A percentile compares a stretch with the other conserved stretches of the same genome.
Conservation (phyloP, 495 filamentous ascomycete genomes). For the Pyronema domesticum region DNA sequence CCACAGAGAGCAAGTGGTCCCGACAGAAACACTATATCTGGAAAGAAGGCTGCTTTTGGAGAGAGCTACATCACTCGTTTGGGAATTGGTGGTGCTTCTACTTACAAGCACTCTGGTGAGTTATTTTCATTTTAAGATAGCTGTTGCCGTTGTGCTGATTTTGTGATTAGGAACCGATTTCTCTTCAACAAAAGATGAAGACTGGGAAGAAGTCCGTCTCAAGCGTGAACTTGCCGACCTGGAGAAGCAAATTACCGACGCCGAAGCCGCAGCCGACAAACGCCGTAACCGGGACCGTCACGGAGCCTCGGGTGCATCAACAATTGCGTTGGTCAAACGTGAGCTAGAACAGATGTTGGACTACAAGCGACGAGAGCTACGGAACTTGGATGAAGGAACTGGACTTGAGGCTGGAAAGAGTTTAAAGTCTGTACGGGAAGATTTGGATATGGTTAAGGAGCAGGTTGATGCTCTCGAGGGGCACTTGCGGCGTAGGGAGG, state of each 20-base stretch:
- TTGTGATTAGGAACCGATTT: slow-evolving; percentile 55
- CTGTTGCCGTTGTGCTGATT: not conserved
- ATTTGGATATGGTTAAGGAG: slow-evolving; percentile 56
- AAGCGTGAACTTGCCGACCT: slow-evolving; percentile 80
- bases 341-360: slow-evolving; percentile 82
- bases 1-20: slow-evolving; percentile 12
- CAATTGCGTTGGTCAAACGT: slow-evolving; percentile 73
- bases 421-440: slow-evolving; percentile 43
- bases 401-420: slow-evolving; percentile 41
- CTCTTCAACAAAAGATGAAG: slow-evolving; percentile 44
- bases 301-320: slow-evolving; percentile 28
- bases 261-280: slow-evolving; percentile 47
- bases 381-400: slow-evolving; percentile 62
- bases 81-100: slow-evolving; percentile 61
- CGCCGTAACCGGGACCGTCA: slow-evolving; percentile 37
- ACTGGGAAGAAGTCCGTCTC: slow-evolving; percentile 93
- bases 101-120: slow-evolving; percentile 40
- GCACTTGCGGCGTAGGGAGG: slow-evolving; percentile 41
- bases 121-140: not conserved
- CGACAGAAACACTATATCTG: slow-evolving; percentile 21
- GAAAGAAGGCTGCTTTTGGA: slow-evolving; percentile 75
- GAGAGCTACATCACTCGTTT: slow-evolving; percentile 87
- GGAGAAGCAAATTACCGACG: slow-evolving; percentile 61
- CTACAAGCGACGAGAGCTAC: slow-evolving; percentile 49
- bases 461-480: slow-evolving; percentile 55